phyloP scores from a whole-genome alignment of 139 green algal genomes.

The Pleodorina starrii region DNA sequence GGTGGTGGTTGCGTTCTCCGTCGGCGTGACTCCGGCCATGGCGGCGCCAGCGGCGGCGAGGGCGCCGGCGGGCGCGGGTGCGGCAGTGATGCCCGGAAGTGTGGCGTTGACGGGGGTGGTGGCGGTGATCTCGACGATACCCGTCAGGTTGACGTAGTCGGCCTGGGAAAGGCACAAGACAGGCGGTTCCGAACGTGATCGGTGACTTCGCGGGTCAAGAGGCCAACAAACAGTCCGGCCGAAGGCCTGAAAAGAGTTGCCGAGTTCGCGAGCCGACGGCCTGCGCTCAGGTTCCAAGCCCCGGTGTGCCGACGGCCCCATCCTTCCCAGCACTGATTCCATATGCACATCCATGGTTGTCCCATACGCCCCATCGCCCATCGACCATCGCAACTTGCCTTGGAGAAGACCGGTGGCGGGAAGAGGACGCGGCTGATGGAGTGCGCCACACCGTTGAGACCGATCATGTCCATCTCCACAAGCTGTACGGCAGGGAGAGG shows the following conservation, averaged over 20 bases:
- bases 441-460: conserved; percentile 75
- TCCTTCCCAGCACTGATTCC: too few species aligned
- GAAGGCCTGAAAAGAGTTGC: too few species aligned
- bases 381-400: too few species aligned
- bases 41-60: conserved; percentile 10
- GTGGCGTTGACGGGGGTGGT: conserved; percentile 1
- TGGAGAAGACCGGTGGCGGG: conserved; percentile 63
- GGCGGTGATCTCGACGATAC: conserved; percentile 3
- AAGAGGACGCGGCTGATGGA: conserved; percentile 76
- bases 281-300: too few species aligned
- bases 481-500: conserved; percentile 22
- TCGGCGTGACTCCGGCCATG: background rate
- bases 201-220: too few species aligned
- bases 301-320: too few species aligned
- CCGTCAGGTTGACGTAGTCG: conserved; percentile 30
- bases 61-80: background rate
- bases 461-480: conserved; percentile 56
- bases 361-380: too few species aligned
- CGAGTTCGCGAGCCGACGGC: too few species aligned
- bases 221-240: too few species aligned
- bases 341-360: too few species aligned
- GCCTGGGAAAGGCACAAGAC: too few species aligned
- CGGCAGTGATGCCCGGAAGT: background rate
- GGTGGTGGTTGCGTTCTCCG: background rate
- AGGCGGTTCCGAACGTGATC: too few species aligned